These are phyloP conservation scores for Micromonas pusilla DNA, from an alignment of 139 green algal genomes.

Conservation along the genomic window DNA sequence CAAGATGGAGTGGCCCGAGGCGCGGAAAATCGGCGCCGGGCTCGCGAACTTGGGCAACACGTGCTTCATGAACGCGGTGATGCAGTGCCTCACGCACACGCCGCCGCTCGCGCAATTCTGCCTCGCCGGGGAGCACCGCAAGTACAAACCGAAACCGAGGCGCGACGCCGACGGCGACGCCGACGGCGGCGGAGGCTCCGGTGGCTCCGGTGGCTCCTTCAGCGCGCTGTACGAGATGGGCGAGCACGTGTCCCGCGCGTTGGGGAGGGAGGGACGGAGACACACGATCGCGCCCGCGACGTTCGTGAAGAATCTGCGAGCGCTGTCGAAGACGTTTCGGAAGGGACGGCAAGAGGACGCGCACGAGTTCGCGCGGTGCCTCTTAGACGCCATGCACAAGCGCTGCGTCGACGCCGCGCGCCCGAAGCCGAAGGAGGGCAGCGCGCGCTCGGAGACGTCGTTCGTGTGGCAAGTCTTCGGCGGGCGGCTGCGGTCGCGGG, in stretches of 20 bases:
- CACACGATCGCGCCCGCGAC: neutral
- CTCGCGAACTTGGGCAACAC: slow-evolving; percentile 94
- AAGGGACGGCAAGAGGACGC: slow-evolving; percentile 54
- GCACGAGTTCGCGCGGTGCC: slow-evolving; percentile 55
- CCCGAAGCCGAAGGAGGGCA: neutral
- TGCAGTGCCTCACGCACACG: slow-evolving; percentile 89
- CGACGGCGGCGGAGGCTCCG: too few species aligned
- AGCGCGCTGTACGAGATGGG: slow-evolving; percentile 20
- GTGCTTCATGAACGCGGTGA: slow-evolving; percentile 95
- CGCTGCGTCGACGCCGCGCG: slow-evolving; percentile 16
- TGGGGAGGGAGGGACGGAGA: neutral
- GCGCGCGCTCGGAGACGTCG: neutral
- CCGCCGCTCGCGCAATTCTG: slow-evolving; percentile 72
- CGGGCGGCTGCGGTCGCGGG: slow-evolving; percentile 72
- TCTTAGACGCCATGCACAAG: slow-evolving; percentile 46
- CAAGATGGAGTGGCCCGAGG: neutral
- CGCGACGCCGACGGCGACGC: too few species aligned
- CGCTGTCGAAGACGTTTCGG: slow-evolving; percentile 17
- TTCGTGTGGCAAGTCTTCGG: slow-evolving; percentile 88
- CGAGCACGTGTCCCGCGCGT: slow-evolving; percentile 2
- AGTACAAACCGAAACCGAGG: neutral
- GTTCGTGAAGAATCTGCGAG: slow-evolving; percentile 18
- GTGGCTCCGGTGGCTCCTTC: neutral
- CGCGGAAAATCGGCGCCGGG: slow-evolving; percentile 47
- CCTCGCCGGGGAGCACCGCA: slow-evolving; percentile 34